Conservation (phyloP, 2,329 filamentous ascomycete species). For the Colletotrichum sp. region DNA sequence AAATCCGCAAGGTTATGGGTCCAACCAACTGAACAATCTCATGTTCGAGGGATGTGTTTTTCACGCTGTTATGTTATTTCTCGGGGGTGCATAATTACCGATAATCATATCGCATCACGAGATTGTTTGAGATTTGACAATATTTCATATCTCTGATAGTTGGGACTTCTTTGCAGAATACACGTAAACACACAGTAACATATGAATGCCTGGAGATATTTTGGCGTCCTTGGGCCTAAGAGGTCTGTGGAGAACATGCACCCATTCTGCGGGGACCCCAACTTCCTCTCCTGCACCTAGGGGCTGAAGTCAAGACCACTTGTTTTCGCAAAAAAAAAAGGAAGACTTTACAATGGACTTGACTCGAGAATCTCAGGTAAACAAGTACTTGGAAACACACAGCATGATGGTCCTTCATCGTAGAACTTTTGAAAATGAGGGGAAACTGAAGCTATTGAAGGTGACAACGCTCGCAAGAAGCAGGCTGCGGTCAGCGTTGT, state of each 20-base stretch:
- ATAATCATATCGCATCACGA: neutral
- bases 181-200: neutral
- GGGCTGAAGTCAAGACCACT: neutral
- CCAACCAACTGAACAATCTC: neutral
- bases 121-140: accelerated
- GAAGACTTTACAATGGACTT: accelerated
- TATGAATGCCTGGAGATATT: neutral
- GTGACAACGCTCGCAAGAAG: neutral
- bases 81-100: neutral
- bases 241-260: neutral
- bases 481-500: neutral
- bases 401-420: accelerated
- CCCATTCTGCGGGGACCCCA: neutral
- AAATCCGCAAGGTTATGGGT: neutral
- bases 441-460: neutral
- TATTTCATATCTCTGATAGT: neutral
- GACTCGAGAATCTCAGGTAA: neutral
- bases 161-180: neutral
- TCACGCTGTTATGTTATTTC: neutral
- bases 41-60: neutral
- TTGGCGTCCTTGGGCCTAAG: neutral
- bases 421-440: neutral
- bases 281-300: neutral
- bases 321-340: neutral
- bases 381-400: neutral